Conservation (phyloP, 2,329 filamentous ascomycete species). For the Calonectria ilicicola region DNA sequence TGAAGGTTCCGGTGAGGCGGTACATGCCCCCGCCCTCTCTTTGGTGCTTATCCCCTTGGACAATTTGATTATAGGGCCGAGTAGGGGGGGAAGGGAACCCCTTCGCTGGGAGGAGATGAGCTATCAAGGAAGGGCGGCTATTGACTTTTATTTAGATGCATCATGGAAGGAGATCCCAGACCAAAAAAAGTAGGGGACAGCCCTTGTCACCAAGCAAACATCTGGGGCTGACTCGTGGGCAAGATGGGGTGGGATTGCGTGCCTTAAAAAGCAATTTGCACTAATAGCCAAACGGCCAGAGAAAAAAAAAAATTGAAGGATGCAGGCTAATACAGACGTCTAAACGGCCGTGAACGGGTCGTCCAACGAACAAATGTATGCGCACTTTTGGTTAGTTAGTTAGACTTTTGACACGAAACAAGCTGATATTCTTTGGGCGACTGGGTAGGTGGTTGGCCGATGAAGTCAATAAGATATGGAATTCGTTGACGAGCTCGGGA, state of each 20-base stretch:
- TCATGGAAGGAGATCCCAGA: constrained; percentile 23
- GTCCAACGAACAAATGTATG: background rate
- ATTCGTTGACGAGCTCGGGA: background rate
- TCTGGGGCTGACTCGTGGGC: constrained; percentile 34
- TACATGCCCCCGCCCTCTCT: background rate
- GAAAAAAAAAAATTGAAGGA: background rate
- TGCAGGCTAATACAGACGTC: background rate
- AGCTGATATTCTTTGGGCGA: background rate
- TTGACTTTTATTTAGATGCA: constrained; percentile 28
- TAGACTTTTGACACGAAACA: constrained; percentile 42
- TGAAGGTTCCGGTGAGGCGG: constrained; percentile 24
- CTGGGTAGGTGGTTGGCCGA: constrained; percentile 8
- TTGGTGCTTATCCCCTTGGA: constrained; percentile 1
- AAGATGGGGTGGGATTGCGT: constrained; percentile 5
- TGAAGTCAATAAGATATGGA: constrained; percentile 15
- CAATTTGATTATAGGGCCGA: constrained; percentile 6
- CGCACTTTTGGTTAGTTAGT: constrained; percentile 30
- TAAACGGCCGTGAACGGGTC: background rate
- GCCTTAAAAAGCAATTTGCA: constrained; percentile 18
- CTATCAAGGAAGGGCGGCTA: constrained; percentile 23
- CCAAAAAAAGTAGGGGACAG: constrained; percentile 12
- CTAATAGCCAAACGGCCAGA: constrained; percentile 10
- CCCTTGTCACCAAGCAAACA: constrained; percentile 5
- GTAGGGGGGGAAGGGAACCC: background rate
- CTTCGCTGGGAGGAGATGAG: background rate